A percentile compares a stretch with the other conserved stretches of the same genome.
phyloP scores from a whole-genome alignment of 768 basidiomycete species.

The Trametes elegans region DNA sequence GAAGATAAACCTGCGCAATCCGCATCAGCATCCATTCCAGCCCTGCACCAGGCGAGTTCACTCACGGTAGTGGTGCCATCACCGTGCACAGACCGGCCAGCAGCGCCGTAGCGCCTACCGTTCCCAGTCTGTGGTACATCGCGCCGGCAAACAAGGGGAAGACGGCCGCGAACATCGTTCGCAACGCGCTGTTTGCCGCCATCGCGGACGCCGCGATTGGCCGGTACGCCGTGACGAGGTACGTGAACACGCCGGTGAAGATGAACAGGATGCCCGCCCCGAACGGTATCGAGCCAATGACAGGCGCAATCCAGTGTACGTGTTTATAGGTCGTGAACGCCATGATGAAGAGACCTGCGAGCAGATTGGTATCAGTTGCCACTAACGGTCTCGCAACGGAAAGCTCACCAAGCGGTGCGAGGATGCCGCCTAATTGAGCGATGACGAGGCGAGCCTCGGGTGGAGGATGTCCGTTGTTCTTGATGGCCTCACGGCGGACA shows the following conservation, averaged over 20 bases:
- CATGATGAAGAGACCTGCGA: constrained; percentile 47
- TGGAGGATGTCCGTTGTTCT: constrained; percentile 48
- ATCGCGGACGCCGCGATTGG: constrained; percentile 59
- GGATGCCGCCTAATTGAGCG: constrained; percentile 66
- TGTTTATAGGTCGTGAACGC: constrained; percentile 50
- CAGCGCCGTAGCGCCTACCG: constrained; percentile 71
- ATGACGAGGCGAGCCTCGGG: constrained; percentile 66
- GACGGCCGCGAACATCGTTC: constrained; percentile 45
- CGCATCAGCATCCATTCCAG: neutral
- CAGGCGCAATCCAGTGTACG: constrained; percentile 48
- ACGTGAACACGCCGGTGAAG: constrained; percentile 68
- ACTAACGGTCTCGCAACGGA: constrained; percentile 15
- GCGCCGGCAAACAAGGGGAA: constrained; percentile 53
- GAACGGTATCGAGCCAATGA: constrained; percentile 45
- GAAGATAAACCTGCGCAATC: constrained; percentile 43
- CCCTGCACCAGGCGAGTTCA: neutral
- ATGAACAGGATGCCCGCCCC: constrained; percentile 59
- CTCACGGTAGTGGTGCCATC: constrained; percentile 63
- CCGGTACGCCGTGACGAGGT: constrained; percentile 49
- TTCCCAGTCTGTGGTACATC: constrained; percentile 55
- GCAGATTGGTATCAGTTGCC: constrained; percentile 11
- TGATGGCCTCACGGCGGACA: constrained; percentile 37
- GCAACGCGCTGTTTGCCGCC: constrained; percentile 59
- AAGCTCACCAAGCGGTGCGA: constrained; percentile 42
- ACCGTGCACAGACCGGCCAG: constrained; percentile 61